These are phyloP conservation scores for Lanmaoa rubissima DNA, from an alignment of 768 basidiomycete genomes.

Conservation along the genomic window DNA sequence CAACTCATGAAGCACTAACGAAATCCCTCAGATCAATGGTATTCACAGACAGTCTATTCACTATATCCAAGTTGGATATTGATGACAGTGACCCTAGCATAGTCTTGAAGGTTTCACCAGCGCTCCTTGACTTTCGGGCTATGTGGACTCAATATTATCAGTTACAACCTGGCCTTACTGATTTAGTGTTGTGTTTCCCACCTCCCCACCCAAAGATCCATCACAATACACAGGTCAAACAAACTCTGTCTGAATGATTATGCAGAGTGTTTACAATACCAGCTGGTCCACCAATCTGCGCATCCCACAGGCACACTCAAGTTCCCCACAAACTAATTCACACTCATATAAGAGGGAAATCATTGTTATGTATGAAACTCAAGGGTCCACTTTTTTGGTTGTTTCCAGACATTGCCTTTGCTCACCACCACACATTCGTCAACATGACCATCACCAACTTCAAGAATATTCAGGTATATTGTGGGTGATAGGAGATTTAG, in stretches of 20 bases:
- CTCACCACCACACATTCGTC: neutral
- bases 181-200: too few relatives aligned
- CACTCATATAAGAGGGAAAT: neutral
- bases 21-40: slow-evolving; percentile 71
- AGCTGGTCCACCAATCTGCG: neutral
- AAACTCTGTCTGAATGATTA: too few relatives aligned
- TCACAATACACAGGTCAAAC: too few relatives aligned
- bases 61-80: slow-evolving; percentile 72
- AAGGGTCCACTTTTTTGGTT: neutral
- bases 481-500: slow-evolving; percentile 34
- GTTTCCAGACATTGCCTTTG: neutral
- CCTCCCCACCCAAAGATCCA: too few relatives aligned
- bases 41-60: slow-evolving; percentile 76
- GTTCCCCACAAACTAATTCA: neutral
- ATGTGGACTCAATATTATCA: too few relatives aligned
- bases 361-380: neutral
- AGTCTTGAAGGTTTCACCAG: neutral
- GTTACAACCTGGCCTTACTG: too few relatives aligned
- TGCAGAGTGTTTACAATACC: neutral
- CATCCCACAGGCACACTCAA: neutral
- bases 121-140: too few relatives aligned
- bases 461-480: slow-evolving; percentile 66
- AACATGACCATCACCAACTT: slow-evolving; percentile 13
- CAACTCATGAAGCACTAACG: slow-evolving; percentile 65
- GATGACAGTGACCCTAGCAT: too few relatives aligned